phyloP scores from a whole-genome alignment of 495 filamentous ascomycete genomes.

The Penicillium maclennaniae region DNA sequence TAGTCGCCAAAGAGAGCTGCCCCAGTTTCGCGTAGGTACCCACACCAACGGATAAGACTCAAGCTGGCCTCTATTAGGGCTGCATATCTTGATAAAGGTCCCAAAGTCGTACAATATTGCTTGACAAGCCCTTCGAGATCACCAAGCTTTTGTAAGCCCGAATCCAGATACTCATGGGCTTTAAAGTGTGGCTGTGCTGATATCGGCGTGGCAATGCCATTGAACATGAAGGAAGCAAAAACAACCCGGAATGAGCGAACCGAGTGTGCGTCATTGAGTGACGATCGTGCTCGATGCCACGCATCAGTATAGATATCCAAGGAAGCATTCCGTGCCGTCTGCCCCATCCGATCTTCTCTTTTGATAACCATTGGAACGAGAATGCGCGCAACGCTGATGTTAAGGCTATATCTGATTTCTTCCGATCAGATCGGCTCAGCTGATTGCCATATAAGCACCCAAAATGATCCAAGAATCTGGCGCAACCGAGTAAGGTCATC shows the following conservation, averaged over 20 bases:
- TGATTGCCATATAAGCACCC: slow-evolving; percentile 23
- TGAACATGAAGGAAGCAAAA: slow-evolving; percentile 18
- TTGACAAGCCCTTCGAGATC: slow-evolving; percentile 14
- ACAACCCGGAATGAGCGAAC: slow-evolving; percentile 18
- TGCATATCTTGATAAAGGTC: slow-evolving; percentile 17
- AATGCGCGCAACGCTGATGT: slow-evolving; percentile 19
- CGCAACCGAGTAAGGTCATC: slow-evolving; percentile 18
- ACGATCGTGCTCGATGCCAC: slow-evolving; percentile 11
- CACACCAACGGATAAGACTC: slow-evolving; percentile 12
- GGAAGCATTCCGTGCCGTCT: background rate
- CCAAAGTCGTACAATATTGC: slow-evolving; percentile 16
- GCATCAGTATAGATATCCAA: slow-evolving; percentile 14
- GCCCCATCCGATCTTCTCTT: background rate
- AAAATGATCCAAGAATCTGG: slow-evolving; percentile 29
- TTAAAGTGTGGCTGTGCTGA: background rate
- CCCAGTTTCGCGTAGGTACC: slow-evolving; percentile 23
- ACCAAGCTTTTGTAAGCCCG: slow-evolving; percentile 10
- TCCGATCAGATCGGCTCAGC: slow-evolving; percentile 5
- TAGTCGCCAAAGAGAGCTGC: slow-evolving; percentile 17
- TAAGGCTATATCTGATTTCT: slow-evolving; percentile 15
- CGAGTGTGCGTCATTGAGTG: slow-evolving; percentile 1
- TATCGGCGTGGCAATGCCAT: slow-evolving; percentile 17
- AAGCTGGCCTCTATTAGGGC: slow-evolving; percentile 20
- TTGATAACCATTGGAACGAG: slow-evolving; percentile 25
- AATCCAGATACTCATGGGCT: slow-evolving; percentile 7